Percentiles rank a stretch among this genome's conserved stretches.
phyloP scores from a whole-genome alignment of 2,329 filamentous ascomycete genomes.

The Paecilomyces dactylethromorphus region DNA sequence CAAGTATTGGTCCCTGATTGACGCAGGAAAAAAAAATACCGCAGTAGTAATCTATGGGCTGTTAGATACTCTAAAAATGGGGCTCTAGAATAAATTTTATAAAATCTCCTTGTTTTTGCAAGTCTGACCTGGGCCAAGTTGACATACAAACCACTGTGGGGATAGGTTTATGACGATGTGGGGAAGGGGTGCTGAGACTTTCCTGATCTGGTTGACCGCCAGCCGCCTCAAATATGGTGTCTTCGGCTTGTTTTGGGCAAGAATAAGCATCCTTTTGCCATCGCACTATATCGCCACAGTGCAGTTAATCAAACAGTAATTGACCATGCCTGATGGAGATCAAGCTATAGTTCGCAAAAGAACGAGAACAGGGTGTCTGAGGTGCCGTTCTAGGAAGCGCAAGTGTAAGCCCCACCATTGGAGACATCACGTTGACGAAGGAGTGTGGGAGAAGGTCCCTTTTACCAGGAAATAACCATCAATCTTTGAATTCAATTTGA shows the following conservation, averaged over 20 bases:
- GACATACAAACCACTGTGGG: too few species aligned
- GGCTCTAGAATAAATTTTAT: too few species aligned
- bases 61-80: too few species aligned
- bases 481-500: too few species aligned
- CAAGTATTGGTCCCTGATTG: too few species aligned
- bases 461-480: too few species aligned
- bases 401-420: slow-evolving; percentile 29
- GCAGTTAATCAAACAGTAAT: neutral
- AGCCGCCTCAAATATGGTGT: neutral
- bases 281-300: neutral
- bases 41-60: too few species aligned
- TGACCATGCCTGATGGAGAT: neutral
- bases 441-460: neutral
- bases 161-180: too few species aligned
- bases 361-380: neutral
- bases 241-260: neutral
- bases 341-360: neutral
- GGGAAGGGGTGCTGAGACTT: neutral
- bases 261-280: neutral
- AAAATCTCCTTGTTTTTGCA: too few species aligned
- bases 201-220: neutral
- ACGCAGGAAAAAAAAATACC: too few species aligned
- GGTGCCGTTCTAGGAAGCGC: neutral
- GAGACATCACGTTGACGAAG: neutral
- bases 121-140: too few species aligned